Conservation (phyloP, 192 early-diverging fungal genomes). For the Coemansia sp. region DNA sequence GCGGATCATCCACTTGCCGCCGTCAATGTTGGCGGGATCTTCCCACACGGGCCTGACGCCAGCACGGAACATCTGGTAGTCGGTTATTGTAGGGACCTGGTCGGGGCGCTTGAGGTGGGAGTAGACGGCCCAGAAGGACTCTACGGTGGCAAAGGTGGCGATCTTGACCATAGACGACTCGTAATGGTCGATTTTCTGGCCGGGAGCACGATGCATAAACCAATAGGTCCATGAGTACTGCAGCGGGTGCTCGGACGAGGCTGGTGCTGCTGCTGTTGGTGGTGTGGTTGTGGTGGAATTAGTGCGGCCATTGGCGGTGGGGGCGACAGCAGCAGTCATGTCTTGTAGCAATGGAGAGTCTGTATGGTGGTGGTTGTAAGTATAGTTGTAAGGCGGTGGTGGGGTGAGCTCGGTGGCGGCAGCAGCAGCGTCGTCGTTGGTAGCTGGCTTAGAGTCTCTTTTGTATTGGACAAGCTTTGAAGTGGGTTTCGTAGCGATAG, state of each 20-base stretch:
- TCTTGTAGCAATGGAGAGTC: neutral
- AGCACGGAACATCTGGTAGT: conserved; percentile 91
- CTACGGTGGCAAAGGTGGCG: conserved; percentile 75
- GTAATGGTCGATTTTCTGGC: conserved; percentile 85
- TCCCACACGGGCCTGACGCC: conserved; percentile 96
- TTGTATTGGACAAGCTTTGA: conserved; percentile 42
- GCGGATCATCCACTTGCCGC: conserved; percentile 95
- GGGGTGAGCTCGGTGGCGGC: neutral
- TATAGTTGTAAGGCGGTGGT: neutral
- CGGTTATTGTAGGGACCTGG: conserved; percentile 80
- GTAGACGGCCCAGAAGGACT: conserved; percentile 78
- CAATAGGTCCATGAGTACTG: conserved; percentile 87
- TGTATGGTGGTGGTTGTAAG: neutral
- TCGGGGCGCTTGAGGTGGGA: conserved; percentile 78
- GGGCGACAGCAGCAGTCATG: neutral
- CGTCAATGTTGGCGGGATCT: conserved; percentile 77
- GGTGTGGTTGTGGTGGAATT: neutral
- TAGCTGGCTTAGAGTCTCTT: conserved; percentile 14
- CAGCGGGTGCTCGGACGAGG: conserved; percentile 58
- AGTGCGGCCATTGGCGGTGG: conserved; percentile 4
- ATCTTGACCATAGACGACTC: conserved; percentile 83
- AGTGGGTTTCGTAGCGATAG: neutral
- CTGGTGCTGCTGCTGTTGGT: neutral
- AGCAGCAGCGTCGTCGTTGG: neutral
- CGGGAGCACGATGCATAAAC: conserved; percentile 90